A percentile compares a stretch with the other conserved stretches of the same genome.
phyloP scores from a whole-genome alignment of 2,329 filamentous ascomycete species.

The Calonectria leucothoes region DNA sequence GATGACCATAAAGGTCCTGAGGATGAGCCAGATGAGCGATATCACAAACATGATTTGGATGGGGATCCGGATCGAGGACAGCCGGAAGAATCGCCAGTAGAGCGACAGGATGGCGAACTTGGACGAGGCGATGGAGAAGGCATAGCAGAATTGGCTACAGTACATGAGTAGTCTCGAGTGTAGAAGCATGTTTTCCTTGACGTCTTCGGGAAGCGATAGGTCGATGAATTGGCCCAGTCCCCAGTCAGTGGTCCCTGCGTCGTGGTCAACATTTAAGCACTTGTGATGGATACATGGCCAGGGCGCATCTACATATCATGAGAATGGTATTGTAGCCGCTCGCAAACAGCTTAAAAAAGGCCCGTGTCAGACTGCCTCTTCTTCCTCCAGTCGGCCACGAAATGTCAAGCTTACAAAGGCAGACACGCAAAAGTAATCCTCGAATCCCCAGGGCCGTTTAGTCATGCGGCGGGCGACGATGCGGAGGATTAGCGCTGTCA shows the following conservation, averaged over 20 bases:
- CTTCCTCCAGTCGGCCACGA: background rate
- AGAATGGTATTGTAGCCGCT: slow-evolving; percentile 31
- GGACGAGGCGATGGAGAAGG: slow-evolving; percentile 39
- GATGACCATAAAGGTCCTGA: slow-evolving; percentile 46
- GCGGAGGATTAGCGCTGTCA: slow-evolving; percentile 28
- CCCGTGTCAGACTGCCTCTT: background rate
- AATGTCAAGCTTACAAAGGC: slow-evolving; percentile 29
- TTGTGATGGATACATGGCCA: too few relatives aligned
- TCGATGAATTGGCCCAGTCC: slow-evolving; percentile 31
- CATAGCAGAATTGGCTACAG: slow-evolving; percentile 37
- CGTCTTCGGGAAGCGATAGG: slow-evolving; percentile 8
- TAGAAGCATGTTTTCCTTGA: background rate
- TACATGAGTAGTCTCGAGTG: slow-evolving; percentile 30
- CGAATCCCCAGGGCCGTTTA: slow-evolving; percentile 36
- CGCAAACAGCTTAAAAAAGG: slow-evolving; percentile 27
- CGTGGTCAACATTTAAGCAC: background rate
- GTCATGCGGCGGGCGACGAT: slow-evolving; percentile 36
- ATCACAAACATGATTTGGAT: slow-evolving; percentile 36
- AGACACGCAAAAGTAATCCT: slow-evolving; percentile 34
- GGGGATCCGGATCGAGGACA: slow-evolving; percentile 40
- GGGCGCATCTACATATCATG: slow-evolving; percentile 29
- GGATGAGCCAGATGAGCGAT: slow-evolving; percentile 39
- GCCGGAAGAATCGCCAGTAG: slow-evolving; percentile 45
- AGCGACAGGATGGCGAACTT: slow-evolving; percentile 44
- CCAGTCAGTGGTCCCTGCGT: slow-evolving; percentile 27